Evolutionary conservation across 306 rosid species (phyloP).

Genomic region (apple (Malus domestica)): DNA sequence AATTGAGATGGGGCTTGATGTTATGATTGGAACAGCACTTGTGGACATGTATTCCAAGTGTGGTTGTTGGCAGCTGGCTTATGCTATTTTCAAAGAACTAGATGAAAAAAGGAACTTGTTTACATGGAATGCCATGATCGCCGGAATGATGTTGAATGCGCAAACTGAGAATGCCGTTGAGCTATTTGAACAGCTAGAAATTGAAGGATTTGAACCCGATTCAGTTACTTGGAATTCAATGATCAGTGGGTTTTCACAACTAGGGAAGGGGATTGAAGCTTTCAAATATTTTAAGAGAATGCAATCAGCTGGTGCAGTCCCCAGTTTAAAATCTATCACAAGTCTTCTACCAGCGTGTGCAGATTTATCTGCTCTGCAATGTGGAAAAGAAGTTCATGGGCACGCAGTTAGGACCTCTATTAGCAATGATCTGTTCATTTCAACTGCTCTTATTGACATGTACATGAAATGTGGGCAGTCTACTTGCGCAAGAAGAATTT

Average conservation of each 20-base stretch:
- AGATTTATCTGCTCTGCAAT: slow-evolving; percentile 35
- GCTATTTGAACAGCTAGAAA: slow-evolving; percentile 36
- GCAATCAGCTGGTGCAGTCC: slow-evolving; percentile 36
- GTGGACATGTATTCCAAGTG: slow-evolving; percentile 70
- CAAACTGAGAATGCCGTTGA: slow-evolving; percentile 40
- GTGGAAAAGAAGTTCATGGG: slow-evolving; percentile 64
- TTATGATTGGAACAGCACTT: slow-evolving; percentile 48
- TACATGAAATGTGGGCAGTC: slow-evolving; percentile 66
- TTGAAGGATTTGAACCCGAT: slow-evolving; percentile 53
- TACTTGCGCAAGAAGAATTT: slow-evolving; percentile 41
- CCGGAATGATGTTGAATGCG: slow-evolving; percentile 59
- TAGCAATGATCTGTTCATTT: slow-evolving; percentile 40
- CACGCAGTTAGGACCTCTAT: slow-evolving; percentile 32
- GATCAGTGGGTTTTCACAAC: slow-evolving; percentile 54
- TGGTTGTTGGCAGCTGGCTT: slow-evolving; percentile 48
- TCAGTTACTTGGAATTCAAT: slow-evolving; percentile 70
- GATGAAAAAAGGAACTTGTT: slow-evolving; percentile 34
- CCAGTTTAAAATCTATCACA: slow-evolving; percentile 49
- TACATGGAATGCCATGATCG: slow-evolving; percentile 66
- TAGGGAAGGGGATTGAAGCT: slow-evolving; percentile 40
- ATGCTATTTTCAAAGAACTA: slow-evolving; percentile 30
- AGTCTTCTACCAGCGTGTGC: slow-evolving; percentile 58
- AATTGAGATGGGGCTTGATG: slow-evolving; percentile 20
- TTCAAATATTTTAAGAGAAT: slow-evolving; percentile 51
- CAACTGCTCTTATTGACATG: slow-evolving; percentile 57